Base-by-base conservation (phyloP, 1,139 yeast species). In the Taphrina confusa region DNA sequence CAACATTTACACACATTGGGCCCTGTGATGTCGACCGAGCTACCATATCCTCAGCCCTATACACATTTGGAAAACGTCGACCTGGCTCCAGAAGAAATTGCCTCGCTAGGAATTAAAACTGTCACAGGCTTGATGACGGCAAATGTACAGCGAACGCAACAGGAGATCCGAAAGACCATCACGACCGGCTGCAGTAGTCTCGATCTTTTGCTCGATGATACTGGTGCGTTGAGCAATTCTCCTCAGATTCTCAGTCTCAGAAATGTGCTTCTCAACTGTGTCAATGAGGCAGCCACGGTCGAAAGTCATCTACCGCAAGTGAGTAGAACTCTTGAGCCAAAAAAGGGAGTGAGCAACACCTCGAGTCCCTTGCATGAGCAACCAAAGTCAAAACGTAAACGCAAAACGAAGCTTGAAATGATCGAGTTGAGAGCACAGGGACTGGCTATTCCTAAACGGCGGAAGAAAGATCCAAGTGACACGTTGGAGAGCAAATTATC, bases 391-490 rank as follows among this genome's bases (percentile, higher is more conserved):
- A 31, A 47, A 14, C 27, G 42, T 22, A 47, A 31, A n/a, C n/a
- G 52, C 16, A 18, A 42, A 16, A 33, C 39, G 14, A 47, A 33
- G 20, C 4, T 14, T 22, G 40, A 47, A 12, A 47, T 47, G 52
- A 40, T 25, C 25, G 31, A 33, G 8, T 12, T 33, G 9, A 31
- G 52, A 22, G 42, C 27, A 18, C 14, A 31, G n/a, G 52, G 52
- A 1, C 30, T 33, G 11, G 28, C 4, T 11, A 22, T 42, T 5
- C 42, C 52, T 6, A 33, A 25, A 3, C 25, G 50, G 14, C 50
- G 28, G n/a, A 37, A 18, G n/a, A 37, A 37, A n/a, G 25, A 37
- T 9, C 9, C 18, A 9, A 20, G 14, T 4, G 11, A 9, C 16
- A n/a, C 39, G 9, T 20, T 34, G 20, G 39, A 9, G 39, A 3